These are phyloP conservation scores for Sparassis latifolia DNA, from an alignment of 1,284 basidiomycete genomes.

Conservation along the genomic window DNA sequence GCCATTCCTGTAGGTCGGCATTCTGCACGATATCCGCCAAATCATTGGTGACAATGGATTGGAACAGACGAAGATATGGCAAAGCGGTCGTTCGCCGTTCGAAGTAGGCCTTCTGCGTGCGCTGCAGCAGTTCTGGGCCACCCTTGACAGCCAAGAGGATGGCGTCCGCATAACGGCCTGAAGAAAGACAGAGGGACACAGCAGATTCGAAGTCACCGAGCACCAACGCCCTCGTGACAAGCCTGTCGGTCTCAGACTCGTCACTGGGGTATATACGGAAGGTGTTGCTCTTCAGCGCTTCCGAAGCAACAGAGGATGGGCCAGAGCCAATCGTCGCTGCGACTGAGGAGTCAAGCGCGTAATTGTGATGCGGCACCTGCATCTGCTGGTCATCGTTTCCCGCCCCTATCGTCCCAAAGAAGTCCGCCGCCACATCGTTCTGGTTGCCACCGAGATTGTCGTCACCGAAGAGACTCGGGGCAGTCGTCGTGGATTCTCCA, in stretches of 20 bases:
- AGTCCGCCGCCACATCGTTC: constrained; percentile 69
- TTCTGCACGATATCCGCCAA: constrained; percentile 93
- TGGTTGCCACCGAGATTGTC: constrained; percentile 56
- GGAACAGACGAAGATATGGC: constrained; percentile 92
- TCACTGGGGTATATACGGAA: constrained; percentile 91
- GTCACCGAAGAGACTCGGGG: constrained; percentile 85
- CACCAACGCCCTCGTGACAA: constrained; percentile 91
- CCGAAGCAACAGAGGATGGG: constrained; percentile 79
- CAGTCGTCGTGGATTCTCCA: constrained; percentile 75
- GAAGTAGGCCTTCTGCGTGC: constrained; percentile 94
- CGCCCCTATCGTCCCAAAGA: constrained; percentile 80
- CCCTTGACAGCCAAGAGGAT: constrained; percentile 91
- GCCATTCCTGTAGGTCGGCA: constrained; percentile 92
- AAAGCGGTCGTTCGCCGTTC: constrained; percentile 70
- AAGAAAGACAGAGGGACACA: constrained; percentile 86
- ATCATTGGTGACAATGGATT: constrained; percentile 92
- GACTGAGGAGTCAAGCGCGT: constrained; percentile 79
- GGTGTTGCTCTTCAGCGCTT: constrained; percentile 65
- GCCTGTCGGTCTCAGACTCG: constrained; percentile 82
- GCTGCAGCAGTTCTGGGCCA: constrained; percentile 82
- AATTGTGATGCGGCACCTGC: constrained; percentile 72
- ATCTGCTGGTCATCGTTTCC: constrained; percentile 54
- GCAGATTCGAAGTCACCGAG: constrained; percentile 93
- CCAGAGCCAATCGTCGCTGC: constrained; percentile 87
- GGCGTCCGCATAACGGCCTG: constrained; percentile 90